A percentile compares a stretch with the other conserved stretches of the same genome.
phyloP scores from a whole-genome alignment of 1,284 basidiomycete genomes.

The Leccinum subfulvum region DNA sequence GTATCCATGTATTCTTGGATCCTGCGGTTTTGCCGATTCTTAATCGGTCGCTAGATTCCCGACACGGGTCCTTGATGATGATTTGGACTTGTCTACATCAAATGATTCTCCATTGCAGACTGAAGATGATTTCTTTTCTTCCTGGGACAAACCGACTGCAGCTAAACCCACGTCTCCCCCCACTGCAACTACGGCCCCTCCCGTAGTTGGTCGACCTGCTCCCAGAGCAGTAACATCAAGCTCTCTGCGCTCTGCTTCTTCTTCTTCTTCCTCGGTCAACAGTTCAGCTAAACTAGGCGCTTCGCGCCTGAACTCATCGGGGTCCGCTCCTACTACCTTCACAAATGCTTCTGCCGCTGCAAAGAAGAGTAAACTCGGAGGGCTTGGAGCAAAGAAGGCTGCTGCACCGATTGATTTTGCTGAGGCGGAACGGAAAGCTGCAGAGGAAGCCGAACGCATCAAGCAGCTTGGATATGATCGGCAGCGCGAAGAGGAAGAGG shows the following conservation, averaged over 20 bases:
- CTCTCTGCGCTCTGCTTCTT: constrained; percentile 46
- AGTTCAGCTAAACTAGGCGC: constrained; percentile 47
- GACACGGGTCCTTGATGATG: constrained; percentile 76
- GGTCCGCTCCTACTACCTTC: constrained; percentile 34
- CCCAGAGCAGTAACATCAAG: constrained; percentile 69
- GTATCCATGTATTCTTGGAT: constrained; percentile 24
- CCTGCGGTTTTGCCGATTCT: background rate
- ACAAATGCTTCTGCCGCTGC: constrained; percentile 38
- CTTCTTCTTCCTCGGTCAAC: constrained; percentile 33
- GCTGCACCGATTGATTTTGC: constrained; percentile 83
- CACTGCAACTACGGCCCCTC: constrained; percentile 39
- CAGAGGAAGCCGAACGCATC: constrained; percentile 86
- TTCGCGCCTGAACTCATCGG: constrained; percentile 55
- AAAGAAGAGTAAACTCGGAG: constrained; percentile 75
- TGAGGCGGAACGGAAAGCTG: constrained; percentile 84
- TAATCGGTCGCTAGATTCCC: constrained; percentile 59
- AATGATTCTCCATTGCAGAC: constrained; percentile 41
- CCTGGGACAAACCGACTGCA: constrained; percentile 85
- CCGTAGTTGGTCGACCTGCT: constrained; percentile 32
- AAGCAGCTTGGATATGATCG: constrained; percentile 89
- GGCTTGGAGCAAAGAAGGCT: constrained; percentile 84
- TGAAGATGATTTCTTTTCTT: constrained; percentile 90
- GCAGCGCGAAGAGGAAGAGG: constrained; percentile 71
- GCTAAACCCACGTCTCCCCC: constrained; percentile 52
- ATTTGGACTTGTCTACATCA: constrained; percentile 50